Conservation (phyloP, 306 rosid genomes). For the Crotalaria pallida region DNA sequence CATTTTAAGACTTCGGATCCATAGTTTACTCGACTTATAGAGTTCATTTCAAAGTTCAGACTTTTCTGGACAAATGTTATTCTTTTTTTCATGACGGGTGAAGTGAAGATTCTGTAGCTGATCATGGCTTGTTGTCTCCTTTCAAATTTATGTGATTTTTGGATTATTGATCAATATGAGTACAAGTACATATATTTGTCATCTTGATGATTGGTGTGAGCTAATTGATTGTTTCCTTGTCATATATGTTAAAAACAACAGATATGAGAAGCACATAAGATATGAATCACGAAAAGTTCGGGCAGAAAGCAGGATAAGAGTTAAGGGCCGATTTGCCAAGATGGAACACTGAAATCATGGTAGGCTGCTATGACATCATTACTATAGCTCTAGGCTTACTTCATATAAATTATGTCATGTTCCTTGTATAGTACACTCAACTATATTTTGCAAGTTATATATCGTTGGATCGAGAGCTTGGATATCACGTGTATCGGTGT, state of each 20-base stretch:
- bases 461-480: constrained; percentile 5
- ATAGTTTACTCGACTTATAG: background rate
- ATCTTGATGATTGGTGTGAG: background rate
- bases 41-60: background rate
- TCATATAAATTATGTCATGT: background rate
- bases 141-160: background rate
- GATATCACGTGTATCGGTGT: background rate
- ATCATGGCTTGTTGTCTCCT: background rate
- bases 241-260: constrained; percentile 32
- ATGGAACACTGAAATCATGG: constrained; percentile 43
- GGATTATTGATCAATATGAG: background rate
- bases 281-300: constrained; percentile 84
- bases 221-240: background rate
- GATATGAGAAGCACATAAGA: constrained; percentile 81
- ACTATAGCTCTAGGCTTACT: background rate
- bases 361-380: constrained; percentile 17
- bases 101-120: background rate
- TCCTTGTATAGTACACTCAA: constrained; percentile 14
- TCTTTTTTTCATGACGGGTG: background rate
- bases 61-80: background rate
- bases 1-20: background rate
- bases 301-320: constrained; percentile 73
- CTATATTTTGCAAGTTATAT: constrained; percentile 7
- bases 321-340: constrained; percentile 87
- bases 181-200: background rate